These are phyloP conservation scores for Puccinia brachypodii DNA, from an alignment of 1,284 basidiomycete genomes.

Conservation along the genomic window DNA sequence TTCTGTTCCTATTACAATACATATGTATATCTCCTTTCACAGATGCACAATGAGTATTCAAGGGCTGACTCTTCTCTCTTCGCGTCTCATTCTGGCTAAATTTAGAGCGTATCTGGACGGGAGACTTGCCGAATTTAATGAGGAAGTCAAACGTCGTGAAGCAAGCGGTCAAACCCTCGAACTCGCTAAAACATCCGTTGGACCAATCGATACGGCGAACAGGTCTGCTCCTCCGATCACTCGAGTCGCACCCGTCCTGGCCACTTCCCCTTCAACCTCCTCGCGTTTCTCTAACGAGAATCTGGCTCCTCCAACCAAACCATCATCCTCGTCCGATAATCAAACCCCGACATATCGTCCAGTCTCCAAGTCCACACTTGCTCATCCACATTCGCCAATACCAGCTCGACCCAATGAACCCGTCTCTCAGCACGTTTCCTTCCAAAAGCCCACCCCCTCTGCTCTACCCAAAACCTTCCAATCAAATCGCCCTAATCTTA, in stretches of 20 bases:
- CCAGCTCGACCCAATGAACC: neutral
- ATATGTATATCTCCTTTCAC: neutral
- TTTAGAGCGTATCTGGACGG: conserved; percentile 26
- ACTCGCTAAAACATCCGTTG: neutral
- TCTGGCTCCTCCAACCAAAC: neutral
- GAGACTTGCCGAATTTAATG: conserved; percentile 26
- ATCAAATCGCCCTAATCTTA: neutral
- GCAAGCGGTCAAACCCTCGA: neutral
- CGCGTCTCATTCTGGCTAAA: neutral
- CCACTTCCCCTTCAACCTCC: conserved; percentile 28
- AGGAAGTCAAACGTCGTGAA: conserved; percentile 31
- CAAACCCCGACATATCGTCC: neutral
- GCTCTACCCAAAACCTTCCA: neutral
- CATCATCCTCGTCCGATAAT: neutral
- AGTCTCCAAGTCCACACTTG: neutral
- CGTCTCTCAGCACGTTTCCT: no score
- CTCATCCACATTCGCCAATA: neutral
- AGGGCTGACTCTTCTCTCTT: neutral
- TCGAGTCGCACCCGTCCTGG: neutral
- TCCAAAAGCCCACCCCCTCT: neutral
- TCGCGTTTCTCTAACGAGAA: conserved; percentile 37
- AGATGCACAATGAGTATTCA: neutral
- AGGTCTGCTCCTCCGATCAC: neutral
- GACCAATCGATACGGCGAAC: neutral
- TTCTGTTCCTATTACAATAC: neutral